Evolutionary conservation across 2,329 filamentous ascomycete genomes (phyloP).

Genomic region (Ophiostoma sp.): DNA sequence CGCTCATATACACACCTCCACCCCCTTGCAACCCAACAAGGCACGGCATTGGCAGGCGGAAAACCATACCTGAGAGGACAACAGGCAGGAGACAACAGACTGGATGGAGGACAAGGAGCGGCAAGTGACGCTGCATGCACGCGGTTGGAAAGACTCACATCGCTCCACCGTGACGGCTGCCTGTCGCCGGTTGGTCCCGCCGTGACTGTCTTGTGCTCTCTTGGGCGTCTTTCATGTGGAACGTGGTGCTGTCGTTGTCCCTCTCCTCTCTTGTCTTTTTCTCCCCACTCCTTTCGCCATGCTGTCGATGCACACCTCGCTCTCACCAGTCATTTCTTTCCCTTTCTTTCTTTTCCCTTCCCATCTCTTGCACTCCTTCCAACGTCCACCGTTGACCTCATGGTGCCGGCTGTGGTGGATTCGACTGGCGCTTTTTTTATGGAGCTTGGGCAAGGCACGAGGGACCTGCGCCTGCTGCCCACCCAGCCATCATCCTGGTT

Average conservation of each 20-base stretch:
- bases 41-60: neutral
- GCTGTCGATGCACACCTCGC: neutral
- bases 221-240: slow-evolving; percentile 10
- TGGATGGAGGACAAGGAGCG: neutral
- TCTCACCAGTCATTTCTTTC: neutral
- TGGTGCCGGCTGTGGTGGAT: slow-evolving; percentile 2
- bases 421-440: slow-evolving; percentile 9
- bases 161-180: slow-evolving; percentile 3
- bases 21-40: slow-evolving; percentile 12
- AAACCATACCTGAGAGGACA: neutral
- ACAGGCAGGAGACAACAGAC: neutral
- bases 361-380: neutral
- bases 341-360: neutral
- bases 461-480: slow-evolving; percentile 15
- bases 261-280: neutral
- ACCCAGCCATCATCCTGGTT: slow-evolving; percentile 9
- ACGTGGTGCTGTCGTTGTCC: neutral
- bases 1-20: neutral
- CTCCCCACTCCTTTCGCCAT: neutral
- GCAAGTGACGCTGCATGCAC: slow-evolving; percentile 15
- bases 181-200: slow-evolving; percentile 3
- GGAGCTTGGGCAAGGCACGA: slow-evolving; percentile 22
- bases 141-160: slow-evolving; percentile 8
- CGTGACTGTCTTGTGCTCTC: neutral
- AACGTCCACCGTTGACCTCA: neutral